These are phyloP conservation scores for Ustilago cynodontis DNA, from an alignment of 1,284 basidiomycete species.

Conservation along the genomic window DNA sequence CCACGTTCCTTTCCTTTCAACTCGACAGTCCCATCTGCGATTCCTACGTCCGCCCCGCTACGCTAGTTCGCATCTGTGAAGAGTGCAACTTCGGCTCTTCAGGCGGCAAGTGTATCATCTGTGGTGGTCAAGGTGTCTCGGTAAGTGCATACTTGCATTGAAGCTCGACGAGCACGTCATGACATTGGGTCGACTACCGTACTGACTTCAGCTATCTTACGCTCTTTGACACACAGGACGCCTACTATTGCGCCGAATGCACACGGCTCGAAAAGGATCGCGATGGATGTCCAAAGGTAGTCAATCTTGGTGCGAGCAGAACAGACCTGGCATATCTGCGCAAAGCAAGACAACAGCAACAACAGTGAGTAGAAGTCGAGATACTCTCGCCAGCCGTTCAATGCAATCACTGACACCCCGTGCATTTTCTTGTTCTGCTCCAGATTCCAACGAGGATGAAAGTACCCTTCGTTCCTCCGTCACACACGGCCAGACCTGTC, in stretches of 20 bases:
- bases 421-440: not conserved
- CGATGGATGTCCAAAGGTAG: slow-evolving; percentile 98
- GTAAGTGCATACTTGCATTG: slow-evolving; percentile 33
- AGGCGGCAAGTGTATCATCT: slow-evolving; percentile 96
- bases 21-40: slow-evolving; percentile 90
- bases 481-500: not conserved
- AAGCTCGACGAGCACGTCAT: not conserved
- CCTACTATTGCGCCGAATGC: slow-evolving; percentile 74
- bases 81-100: slow-evolving; percentile 98
- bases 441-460: slow-evolving; percentile 41
- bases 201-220: not conserved
- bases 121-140: slow-evolving; percentile 71
- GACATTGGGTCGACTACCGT: not conserved
- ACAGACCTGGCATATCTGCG: slow-evolving; percentile 63
- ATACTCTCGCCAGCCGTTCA: not conserved
- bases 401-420: not conserved
- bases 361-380: slow-evolving; percentile 32
- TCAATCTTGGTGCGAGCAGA: slow-evolving; percentile 82
- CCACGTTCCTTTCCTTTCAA: not conserved
- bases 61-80: slow-evolving; percentile 96
- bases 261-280: slow-evolving; percentile 95
- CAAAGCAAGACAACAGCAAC: slow-evolving; percentile 57
- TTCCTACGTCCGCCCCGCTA: slow-evolving; percentile 98
- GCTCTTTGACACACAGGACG: slow-evolving; percentile 47
- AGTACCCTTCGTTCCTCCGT: not conserved